These are phyloP conservation scores for Beverwykella pulmonaria DNA, from an alignment of 495 filamentous ascomycete genomes.

Conservation along the genomic window DNA sequence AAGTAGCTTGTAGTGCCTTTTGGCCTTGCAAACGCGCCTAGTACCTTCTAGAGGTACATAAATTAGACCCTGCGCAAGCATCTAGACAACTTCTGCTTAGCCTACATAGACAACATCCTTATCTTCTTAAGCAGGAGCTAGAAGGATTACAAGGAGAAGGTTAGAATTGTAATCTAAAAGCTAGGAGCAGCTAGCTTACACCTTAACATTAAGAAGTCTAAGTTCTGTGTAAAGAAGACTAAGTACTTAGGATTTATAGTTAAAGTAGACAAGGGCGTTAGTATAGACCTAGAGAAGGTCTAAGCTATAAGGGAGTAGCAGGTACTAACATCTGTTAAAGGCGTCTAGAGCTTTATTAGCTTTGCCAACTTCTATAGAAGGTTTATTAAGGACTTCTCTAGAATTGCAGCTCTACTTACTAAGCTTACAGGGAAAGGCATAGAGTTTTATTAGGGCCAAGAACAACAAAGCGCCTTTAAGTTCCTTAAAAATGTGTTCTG, in stretches of 20 bases:
- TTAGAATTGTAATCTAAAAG: neutral
- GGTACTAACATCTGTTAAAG: neutral
- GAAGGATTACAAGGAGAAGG: neutral
- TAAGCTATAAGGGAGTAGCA: neutral
- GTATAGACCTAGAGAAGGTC: neutral
- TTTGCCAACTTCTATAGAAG: neutral
- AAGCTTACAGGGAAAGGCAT: neutral
- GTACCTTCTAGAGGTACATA: neutral
- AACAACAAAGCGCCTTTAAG: constrained; percentile 1
- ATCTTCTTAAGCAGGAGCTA: neutral
- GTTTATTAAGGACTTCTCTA: neutral
- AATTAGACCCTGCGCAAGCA: neutral
- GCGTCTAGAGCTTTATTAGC: neutral
- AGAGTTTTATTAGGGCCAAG: neutral
- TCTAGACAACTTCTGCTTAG: neutral
- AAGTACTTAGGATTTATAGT: neutral
- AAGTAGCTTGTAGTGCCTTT: neutral
- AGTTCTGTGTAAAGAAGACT: neutral
- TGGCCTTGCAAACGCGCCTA: neutral
- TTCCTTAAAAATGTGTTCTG: neutral
- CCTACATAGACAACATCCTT: neutral
- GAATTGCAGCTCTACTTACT: neutral
- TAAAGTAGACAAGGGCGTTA: neutral
- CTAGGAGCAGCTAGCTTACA: neutral
- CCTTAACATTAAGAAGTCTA: neutral